Evolutionary conservation across 2,329 filamentous ascomycete genomes (phyloP), one percentile per base, ranked within the genome.

Genomic region (Coniochaeta sp.): DNA sequence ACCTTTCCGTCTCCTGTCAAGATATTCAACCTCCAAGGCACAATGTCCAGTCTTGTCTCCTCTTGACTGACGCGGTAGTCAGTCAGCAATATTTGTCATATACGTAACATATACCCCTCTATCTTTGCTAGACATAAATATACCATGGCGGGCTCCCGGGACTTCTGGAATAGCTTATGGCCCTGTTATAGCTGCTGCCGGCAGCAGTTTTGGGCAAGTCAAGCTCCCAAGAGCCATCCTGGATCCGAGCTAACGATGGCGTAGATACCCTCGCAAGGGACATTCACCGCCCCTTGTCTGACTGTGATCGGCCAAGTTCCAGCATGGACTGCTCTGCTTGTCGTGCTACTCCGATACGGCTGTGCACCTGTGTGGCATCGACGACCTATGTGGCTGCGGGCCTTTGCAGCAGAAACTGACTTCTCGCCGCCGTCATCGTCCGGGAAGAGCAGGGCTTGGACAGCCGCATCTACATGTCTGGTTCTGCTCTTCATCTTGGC

Each of bases 371-470:
- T 65, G 2, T 68, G 66, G 67, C 57, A 60, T 7, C 59, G 61
- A 31, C 65, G 67, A 13, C 65, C 66, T 3, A 8, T 59, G 8
- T 70, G 67, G 66, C 57, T 70, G 45, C 64, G 64, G 45, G 56
- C 52, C 22, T 68, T 70, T 52, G 65, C 65, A 4, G 58, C 60
- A 3, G 65, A 69, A 51, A 18, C 56, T 8, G 27, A 35, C 20
- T 38, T 27, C 16, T n/a, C 13, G 7, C 26, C 4, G 9, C 30
- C 51, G 35, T 28, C 31, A 14, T 42, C 38, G n/a, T 18, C 27
- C 14, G 26, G 45, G 38, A 50, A 35, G 52, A 52, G 20, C 22
- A 50, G 49, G 47, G 18, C 16, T 24, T 49, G 47, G 47, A 49
- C 16, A 10, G 22, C 16, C 18, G 16, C 45, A 6, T 35, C 51